Conservation (phyloP, 768 basidiomycete species). For the Panaeolus cyanescens region DNA sequence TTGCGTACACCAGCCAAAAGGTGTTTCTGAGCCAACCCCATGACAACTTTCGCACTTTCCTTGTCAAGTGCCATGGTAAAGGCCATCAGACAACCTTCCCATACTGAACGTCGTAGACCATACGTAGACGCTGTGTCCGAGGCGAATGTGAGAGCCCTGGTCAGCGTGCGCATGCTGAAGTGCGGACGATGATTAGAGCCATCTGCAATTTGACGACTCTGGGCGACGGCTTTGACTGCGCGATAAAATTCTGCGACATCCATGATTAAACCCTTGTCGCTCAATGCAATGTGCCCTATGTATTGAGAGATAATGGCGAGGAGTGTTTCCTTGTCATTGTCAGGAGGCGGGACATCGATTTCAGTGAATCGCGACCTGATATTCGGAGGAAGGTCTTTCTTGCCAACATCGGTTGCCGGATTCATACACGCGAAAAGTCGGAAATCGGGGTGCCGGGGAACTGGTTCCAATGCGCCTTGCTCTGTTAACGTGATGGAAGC, state of each 20-base stretch:
- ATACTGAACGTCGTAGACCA: slow-evolving; percentile 82
- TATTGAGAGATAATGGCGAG: slow-evolving; percentile 87
- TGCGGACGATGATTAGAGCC: slow-evolving; percentile 92
- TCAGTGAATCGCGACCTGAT: slow-evolving; percentile 94
- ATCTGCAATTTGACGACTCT: slow-evolving; percentile 81
- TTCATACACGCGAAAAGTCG: slow-evolving; percentile 99
- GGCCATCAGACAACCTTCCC: slow-evolving; percentile 97
- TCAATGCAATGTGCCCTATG: slow-evolving; percentile 78
- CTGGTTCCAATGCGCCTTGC: slow-evolving; percentile 85
- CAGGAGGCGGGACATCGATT: slow-evolving; percentile 92
- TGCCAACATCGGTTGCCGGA: slow-evolving; percentile 97
- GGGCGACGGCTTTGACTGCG: slow-evolving; percentile 75
- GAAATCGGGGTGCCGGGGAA: slow-evolving; percentile 93
- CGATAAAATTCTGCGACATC: slow-evolving; percentile 91
- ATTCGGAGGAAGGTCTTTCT: slow-evolving; percentile 92
- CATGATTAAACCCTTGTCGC: slow-evolving; percentile 86
- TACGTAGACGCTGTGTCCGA: slow-evolving; percentile 78
- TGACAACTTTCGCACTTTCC: slow-evolving; percentile 67
- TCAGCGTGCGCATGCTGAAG: slow-evolving; percentile 95
- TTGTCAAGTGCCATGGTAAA: slow-evolving; percentile 94
- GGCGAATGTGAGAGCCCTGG: slow-evolving; percentile 88
- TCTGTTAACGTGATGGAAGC: slow-evolving; percentile 94
- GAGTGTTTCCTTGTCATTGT: slow-evolving; percentile 88
- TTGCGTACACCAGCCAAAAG: slow-evolving; percentile 82
- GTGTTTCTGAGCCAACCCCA: slow-evolving; percentile 70